These are phyloP conservation scores for Suillus spraguei DNA, from an alignment of 768 basidiomycete genomes.

Conservation along the genomic window DNA sequence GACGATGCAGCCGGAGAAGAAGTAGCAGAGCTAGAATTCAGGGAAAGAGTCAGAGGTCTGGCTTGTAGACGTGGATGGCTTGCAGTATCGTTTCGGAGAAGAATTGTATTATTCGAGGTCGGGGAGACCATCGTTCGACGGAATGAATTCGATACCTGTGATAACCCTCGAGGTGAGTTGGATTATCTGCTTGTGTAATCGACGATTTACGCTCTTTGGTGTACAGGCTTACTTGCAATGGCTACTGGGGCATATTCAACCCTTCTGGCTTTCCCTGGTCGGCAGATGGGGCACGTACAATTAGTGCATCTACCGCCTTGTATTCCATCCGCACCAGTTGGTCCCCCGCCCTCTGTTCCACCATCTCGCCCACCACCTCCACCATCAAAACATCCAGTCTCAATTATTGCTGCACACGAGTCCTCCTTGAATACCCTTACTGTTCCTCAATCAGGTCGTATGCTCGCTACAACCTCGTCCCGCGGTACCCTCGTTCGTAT, in stretches of 20 bases:
- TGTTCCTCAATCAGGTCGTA: conserved; percentile 72
- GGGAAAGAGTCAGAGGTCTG: conserved; percentile 79
- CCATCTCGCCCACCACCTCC: conserved; percentile 59
- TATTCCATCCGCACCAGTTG: conserved; percentile 55
- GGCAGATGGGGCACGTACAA: conserved; percentile 87
- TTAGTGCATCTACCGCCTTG: conserved; percentile 85
- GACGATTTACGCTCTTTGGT: conserved; percentile 9
- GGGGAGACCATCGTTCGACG: conserved; percentile 62
- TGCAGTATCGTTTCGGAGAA: conserved; percentile 74
- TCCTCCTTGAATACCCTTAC: conserved; percentile 79
- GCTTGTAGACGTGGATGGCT: conserved; percentile 85
- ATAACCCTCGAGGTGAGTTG: conserved; percentile 75
- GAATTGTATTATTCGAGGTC: conserved; percentile 80
- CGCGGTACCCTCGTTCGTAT: conserved; percentile 86
- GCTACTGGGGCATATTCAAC: conserved; percentile 80
- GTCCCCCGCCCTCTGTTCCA: conserved; percentile 55
- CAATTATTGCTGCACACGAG: conserved; percentile 84
- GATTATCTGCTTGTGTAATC: conserved; percentile 10
- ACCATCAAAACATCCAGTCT: conserved; percentile 64
- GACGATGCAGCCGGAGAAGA: conserved; percentile 77
- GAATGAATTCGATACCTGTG: conserved; percentile 84
- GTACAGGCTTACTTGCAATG: conserved; percentile 74
- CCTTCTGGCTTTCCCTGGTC: conserved; percentile 82
- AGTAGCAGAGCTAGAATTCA: conserved; percentile 88
- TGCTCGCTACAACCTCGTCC: conserved; percentile 83